Evolutionary conservation across 371 early-diverging fungal genomes (phyloP).

Genomic region (Batkoa obscura): DNA sequence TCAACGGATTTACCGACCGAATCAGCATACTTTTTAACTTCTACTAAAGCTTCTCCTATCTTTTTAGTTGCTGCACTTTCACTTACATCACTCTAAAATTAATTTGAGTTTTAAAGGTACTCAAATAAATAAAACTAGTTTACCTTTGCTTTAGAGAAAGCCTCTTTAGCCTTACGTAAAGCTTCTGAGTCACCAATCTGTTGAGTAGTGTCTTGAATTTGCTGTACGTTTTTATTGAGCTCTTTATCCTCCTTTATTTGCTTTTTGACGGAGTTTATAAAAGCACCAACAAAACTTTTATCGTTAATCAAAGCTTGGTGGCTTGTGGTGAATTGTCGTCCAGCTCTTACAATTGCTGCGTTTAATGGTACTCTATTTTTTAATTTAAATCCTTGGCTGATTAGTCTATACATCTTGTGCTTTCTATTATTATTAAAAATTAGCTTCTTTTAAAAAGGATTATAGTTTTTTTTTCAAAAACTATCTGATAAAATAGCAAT

Average conservation of each 20-base stretch:
- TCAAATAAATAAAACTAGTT: background rate
- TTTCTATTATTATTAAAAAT: no score
- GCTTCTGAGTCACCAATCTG: slow-evolving; percentile 72
- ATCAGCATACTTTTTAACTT: slow-evolving; percentile 47
- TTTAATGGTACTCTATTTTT: no score
- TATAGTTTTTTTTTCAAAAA: no score
- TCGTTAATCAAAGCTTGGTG: slow-evolving; percentile 5
- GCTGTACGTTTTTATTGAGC: slow-evolving; percentile 70
- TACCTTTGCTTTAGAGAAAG: slow-evolving; percentile 47
- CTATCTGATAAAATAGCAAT: no score
- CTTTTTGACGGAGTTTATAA: slow-evolving; percentile 66
- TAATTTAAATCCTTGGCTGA: no score
- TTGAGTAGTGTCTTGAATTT: slow-evolving; percentile 59
- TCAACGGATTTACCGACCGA: slow-evolving; percentile 52
- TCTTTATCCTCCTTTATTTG: slow-evolving; percentile 88
- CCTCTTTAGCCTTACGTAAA: slow-evolving; percentile 70
- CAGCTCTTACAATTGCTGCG: no score
- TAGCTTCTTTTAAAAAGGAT: no score
- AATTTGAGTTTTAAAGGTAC: background rate
- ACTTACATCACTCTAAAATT: slow-evolving; percentile 15
- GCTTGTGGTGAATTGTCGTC: no score
- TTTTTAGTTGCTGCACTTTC: slow-evolving; percentile 26
- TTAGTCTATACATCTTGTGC: no score
- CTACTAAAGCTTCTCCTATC: slow-evolving; percentile 51
- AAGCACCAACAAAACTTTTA: slow-evolving; percentile 22